phyloP scores from a whole-genome alignment of 352 stramenopile genomes.

The Phytophthora pistaciae region DNA sequence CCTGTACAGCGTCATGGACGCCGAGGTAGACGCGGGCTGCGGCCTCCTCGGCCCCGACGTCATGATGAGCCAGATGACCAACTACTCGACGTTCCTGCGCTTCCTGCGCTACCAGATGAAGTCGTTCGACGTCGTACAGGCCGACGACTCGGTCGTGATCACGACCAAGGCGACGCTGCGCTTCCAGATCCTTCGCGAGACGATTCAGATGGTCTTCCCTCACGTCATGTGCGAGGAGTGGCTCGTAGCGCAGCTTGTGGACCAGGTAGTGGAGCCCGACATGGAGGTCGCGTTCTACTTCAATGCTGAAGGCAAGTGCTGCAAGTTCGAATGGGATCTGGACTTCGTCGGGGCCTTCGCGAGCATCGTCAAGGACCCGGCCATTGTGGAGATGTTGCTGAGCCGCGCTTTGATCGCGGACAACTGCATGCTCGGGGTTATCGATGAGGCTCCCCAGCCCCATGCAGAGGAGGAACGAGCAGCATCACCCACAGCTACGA shows the following conservation, averaged over 20 bases:
- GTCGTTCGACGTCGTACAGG: background rate
- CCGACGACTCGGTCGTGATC: background rate
- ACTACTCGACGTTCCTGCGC: background rate
- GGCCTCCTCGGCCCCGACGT: background rate
- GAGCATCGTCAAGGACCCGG: background rate
- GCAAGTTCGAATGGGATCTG: background rate
- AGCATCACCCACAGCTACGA: too few species aligned
- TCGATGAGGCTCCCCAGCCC: background rate
- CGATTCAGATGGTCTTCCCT: background rate
- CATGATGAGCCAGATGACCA: background rate
- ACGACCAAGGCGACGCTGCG: background rate
- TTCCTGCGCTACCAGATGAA: slow-evolving; percentile 6
- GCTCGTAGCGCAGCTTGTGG: background rate
- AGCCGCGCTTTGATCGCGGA: background rate
- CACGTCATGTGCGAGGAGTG: background rate
- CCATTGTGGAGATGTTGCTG: background rate
- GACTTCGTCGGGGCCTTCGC: background rate
- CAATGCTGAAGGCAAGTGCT: background rate
- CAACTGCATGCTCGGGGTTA: background rate
- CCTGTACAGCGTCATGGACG: slow-evolving; percentile 3
- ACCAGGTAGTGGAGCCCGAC: background rate
- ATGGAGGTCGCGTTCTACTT: slow-evolving; percentile 2
- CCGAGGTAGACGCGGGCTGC: background rate
- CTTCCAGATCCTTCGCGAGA: background rate
- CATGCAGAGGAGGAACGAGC: background rate